Conservation (phyloP, 2,329 filamentous ascomycete species). For the Sclerotinia minor region DNA sequence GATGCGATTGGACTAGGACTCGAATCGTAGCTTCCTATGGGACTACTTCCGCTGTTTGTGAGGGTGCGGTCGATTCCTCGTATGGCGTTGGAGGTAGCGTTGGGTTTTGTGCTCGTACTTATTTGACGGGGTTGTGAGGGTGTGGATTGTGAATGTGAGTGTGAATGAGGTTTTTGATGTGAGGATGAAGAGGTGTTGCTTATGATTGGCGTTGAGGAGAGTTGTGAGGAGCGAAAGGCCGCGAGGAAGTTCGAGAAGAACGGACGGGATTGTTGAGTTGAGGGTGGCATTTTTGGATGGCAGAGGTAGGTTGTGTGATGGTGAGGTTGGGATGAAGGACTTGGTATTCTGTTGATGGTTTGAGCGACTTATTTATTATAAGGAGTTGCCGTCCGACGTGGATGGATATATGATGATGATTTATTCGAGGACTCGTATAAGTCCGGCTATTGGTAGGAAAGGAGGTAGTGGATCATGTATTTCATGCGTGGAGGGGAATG, state of each 20-base stretch:
- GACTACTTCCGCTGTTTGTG: slow-evolving; percentile 19
- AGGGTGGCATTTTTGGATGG: slow-evolving; percentile 28
- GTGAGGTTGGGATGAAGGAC: neutral
- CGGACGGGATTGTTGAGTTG: slow-evolving; percentile 38
- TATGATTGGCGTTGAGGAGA: slow-evolving; percentile 29
- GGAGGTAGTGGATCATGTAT: slow-evolving; percentile 8
- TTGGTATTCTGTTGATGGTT: neutral
- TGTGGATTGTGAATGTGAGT: slow-evolving; percentile 29
- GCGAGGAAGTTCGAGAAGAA: slow-evolving; percentile 42
- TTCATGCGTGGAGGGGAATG: slow-evolving; percentile 1
- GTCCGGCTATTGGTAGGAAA: neutral
- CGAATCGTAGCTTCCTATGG: slow-evolving; percentile 25
- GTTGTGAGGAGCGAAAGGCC: slow-evolving; percentile 39
- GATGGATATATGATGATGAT: neutral
- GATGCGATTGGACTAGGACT: slow-evolving; percentile 8
- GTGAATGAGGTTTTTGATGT: slow-evolving; percentile 31
- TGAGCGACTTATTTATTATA: neutral
- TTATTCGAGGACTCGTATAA: too few relatives aligned
- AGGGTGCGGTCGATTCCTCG: slow-evolving; percentile 13
- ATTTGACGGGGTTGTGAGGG: slow-evolving; percentile 24
- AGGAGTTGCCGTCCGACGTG: neutral
- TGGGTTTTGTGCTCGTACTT: slow-evolving; percentile 24
- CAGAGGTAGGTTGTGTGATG: neutral
- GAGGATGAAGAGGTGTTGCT: slow-evolving; percentile 29
- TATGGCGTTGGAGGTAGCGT: slow-evolving; percentile 34